Evolutionary conservation across 192 early-diverging fungal genomes (phyloP).

Genomic region (Glomus cerebriforme): DNA sequence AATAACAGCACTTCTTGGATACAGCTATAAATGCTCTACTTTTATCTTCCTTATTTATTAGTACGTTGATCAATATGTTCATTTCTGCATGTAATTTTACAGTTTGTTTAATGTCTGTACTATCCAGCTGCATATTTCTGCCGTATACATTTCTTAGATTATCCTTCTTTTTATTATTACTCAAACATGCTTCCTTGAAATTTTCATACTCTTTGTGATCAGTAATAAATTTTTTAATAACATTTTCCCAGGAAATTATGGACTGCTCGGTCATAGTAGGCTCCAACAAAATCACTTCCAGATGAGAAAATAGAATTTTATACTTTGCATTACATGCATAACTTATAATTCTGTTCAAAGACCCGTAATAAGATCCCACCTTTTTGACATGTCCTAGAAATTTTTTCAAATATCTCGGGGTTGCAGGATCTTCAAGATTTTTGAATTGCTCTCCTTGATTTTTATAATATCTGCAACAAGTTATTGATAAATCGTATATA

Average conservation of each 20-base stretch:
- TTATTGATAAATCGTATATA: background rate
- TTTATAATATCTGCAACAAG: background rate
- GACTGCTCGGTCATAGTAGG: background rate
- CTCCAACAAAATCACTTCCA: background rate
- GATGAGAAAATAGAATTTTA: conserved; percentile 1
- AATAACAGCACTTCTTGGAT: too few relatives aligned
- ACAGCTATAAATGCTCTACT: background rate
- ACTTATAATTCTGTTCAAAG: background rate
- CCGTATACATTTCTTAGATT: background rate
- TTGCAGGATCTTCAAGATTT: background rate
- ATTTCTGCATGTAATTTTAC: background rate
- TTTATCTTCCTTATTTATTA: background rate
- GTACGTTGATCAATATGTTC: background rate
- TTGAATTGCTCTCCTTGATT: too few relatives aligned
- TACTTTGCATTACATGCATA: background rate
- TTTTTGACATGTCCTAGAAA: background rate
- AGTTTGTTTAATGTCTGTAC: background rate
- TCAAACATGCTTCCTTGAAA: background rate
- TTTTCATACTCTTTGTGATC: background rate
- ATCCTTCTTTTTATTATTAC: background rate
- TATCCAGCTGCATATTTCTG: background rate
- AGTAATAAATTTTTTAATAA: background rate
- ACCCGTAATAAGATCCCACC: background rate
- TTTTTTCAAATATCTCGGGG: background rate
- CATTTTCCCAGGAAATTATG: background rate